phyloP scores from a whole-genome alignment of 2,329 filamentous ascomycete species.

The Fusarium solani-melongenae region DNA sequence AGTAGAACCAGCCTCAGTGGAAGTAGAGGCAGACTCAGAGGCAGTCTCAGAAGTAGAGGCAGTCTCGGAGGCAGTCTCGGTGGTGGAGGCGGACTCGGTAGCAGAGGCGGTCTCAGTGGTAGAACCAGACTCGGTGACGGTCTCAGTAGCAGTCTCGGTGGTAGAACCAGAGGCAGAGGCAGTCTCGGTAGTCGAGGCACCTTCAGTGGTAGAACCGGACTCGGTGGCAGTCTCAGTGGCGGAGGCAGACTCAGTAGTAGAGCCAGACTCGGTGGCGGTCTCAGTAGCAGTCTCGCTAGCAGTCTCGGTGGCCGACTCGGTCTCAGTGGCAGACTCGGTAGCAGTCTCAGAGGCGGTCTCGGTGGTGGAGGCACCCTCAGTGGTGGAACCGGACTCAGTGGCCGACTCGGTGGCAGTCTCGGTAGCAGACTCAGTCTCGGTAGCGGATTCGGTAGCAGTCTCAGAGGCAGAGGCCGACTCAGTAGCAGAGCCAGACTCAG shows the following conservation, averaged over 20 bases:
- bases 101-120: background rate
- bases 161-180: background rate
- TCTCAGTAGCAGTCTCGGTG: background rate
- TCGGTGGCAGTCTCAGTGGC: background rate
- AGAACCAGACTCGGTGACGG: background rate
- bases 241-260: background rate
- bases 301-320: background rate
- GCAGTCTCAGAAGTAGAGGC: background rate
- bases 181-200: background rate
- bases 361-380: background rate
- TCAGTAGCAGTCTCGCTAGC: background rate
- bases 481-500: background rate
- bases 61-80: background rate
- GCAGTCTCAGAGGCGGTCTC: background rate
- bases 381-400: background rate
- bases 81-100: background rate
- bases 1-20: background rate
- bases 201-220: background rate
- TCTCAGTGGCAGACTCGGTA: background rate
- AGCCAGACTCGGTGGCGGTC: background rate
- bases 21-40: background rate
- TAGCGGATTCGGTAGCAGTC: background rate
- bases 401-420: background rate
- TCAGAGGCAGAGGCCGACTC: background rate
- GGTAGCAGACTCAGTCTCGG: background rate